Evolutionary conservation across 164 flowering plant genomes (phyloP), one percentile per base, ranked within the genome.

Genomic region (Liquidambar formosana): DNA sequence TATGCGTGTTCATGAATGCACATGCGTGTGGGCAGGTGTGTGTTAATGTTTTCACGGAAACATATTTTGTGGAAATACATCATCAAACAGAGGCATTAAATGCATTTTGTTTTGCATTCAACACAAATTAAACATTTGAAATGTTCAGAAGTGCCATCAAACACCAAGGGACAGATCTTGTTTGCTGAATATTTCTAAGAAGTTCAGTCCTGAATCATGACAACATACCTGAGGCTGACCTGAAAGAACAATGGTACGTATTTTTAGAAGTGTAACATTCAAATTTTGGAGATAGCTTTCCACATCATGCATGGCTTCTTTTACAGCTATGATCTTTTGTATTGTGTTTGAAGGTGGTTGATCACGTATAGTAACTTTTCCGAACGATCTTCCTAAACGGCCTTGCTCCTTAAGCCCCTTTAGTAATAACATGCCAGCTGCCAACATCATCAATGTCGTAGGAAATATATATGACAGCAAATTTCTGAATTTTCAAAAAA

Each of bases 271-370:
- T 1, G 79, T 57, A 59, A 95, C 85, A 69, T 95, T 95, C 62
- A 95, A 27, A 57, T 84, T 86, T 79, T 95, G 99, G 61, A 95
- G 84, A 81, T 72, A 83, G 48, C 69, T 82, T 79, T 95, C 99
- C 69, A 93, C 67, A 60, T 89, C 94, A 21, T 79, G 88, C 91
- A 95, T 86, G 62, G 97, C 97, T 72, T 89, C 82, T 80, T 89
- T 95, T 15, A 95, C 71, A 44, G 97, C 99, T 65, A 95, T 82
- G 65, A 95, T 87, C 81, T 88, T 89, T 73, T 95, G 92, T 64
- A 95, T 85, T 54, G 99, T 95, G 75, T 89, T 95, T 54, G 99
- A 92, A 58, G 97, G 91, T 69, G 97, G 97, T 72, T 95, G 99
- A 84, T 95, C 97, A 62, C 79, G 84, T 43, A 95, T 91, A 0